A percentile compares a stretch with the other conserved stretches of the same genome.
These are phyloP conservation scores for Aspergillus sp. DNA, from an alignment of 2,329 filamentous ascomycete genomes.

Conservation along the genomic window DNA sequence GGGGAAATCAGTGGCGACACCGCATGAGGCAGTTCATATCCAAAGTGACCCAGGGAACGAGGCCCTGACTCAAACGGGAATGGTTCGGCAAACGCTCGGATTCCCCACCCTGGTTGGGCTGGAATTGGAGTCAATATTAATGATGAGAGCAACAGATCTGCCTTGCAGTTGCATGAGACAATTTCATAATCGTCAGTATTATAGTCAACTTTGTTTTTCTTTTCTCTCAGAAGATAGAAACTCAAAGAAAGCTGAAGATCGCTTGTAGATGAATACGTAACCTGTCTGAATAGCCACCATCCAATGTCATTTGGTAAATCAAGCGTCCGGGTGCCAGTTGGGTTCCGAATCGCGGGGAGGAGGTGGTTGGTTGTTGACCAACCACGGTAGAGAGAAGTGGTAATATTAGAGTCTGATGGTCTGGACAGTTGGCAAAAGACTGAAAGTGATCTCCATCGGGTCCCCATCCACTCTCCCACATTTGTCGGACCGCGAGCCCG, in stretches of 20 bases:
- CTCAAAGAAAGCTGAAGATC: no score
- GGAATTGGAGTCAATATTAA: background rate
- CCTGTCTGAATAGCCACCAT: background rate
- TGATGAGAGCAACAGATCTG: no score
- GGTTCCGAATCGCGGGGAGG: constrained; percentile 6
- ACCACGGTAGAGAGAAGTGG: background rate
- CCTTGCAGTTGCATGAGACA: background rate
- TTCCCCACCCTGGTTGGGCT: background rate
- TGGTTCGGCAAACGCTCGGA: constrained; percentile 6
- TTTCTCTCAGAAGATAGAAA: no score
- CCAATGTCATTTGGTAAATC: background rate
- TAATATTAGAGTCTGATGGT: background rate
- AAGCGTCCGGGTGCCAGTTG: background rate
- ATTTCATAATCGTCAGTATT: background rate
- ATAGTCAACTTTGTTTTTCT: no score
- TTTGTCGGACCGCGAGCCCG: background rate
- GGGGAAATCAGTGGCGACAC: constrained; percentile 6
- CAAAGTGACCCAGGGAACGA: background rate
- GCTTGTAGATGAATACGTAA: no score
- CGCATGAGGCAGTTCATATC: background rate
- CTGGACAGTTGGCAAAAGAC: background rate
- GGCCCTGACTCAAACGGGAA: background rate
- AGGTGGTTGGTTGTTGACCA: background rate
- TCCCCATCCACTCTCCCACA: background rate
- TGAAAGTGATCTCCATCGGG: constrained; percentile 4